Conservation (phyloP, 2,329 filamentous ascomycete genomes). For the Metarhizium sp. region DNA sequence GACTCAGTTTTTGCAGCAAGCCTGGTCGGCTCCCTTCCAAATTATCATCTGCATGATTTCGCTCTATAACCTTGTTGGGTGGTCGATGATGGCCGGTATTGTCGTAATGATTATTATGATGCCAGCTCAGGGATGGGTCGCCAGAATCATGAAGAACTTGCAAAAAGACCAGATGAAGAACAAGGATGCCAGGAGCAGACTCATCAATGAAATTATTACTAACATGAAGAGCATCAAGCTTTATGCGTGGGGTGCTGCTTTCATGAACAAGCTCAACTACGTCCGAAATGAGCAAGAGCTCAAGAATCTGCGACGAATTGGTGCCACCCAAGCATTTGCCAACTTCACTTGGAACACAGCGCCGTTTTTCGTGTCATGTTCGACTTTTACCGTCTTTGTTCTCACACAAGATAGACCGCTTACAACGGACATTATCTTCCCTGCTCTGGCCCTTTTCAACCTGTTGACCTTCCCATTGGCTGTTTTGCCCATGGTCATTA, state of each 20-base stretch:
- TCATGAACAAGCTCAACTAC: constrained; percentile 94
- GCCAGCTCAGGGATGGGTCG: constrained; percentile 86
- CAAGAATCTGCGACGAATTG: constrained; percentile 92
- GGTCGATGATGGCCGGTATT: constrained; percentile 92
- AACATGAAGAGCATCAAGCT: constrained; percentile 99
- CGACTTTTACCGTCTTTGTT: constrained; percentile 91
- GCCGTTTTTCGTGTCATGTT: constrained; percentile 94
- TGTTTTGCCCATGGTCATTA: constrained; percentile 95
- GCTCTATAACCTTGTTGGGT: constrained; percentile 87
- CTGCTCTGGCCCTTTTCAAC: constrained; percentile 88
- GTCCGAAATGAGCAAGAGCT: constrained; percentile 94
- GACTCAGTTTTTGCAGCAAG: constrained; percentile 87
- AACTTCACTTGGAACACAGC: constrained; percentile 99
- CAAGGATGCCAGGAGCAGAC: constrained; percentile 83
- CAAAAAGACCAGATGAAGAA: constrained; percentile 99
- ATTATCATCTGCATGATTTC: constrained; percentile 94
- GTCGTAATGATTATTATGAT: constrained; percentile 97
- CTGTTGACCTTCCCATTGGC: constrained; percentile 90
- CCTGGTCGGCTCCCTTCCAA: constrained; percentile 96
- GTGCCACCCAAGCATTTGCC: constrained; percentile 83
- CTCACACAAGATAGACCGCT: constrained; percentile 71
- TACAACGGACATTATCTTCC: constrained; percentile 93
- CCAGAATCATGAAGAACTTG: constrained; percentile 83
- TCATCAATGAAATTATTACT: constrained; percentile 97
- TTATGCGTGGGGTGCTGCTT: constrained; percentile 93